These are phyloP conservation scores for Diaporthe ampelina DNA, from an alignment of 2,329 filamentous ascomycete species.

Conservation along the genomic window DNA sequence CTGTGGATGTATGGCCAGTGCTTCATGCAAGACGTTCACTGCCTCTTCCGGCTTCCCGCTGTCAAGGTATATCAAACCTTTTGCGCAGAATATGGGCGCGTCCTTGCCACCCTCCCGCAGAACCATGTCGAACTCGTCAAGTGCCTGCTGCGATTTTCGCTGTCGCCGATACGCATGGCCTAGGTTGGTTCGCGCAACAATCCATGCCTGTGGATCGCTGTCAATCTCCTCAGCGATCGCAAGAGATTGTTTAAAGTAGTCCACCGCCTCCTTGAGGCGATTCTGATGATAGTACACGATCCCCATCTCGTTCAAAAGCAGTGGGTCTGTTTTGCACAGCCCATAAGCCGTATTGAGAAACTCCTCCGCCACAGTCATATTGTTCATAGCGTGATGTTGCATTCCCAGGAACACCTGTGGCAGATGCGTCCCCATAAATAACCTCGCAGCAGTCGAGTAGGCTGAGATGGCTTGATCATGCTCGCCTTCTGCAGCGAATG, in stretches of 20 bases:
- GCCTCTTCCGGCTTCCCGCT: constrained; percentile 82
- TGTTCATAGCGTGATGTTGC: constrained; percentile 97
- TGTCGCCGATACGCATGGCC: constrained; percentile 87
- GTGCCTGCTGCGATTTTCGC: constrained; percentile 76
- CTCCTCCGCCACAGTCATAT: constrained; percentile 92
- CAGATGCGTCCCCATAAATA: constrained; percentile 97
- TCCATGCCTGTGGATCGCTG: constrained; percentile 84
- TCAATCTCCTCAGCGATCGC: constrained; percentile 84
- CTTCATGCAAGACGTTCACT: constrained; percentile 86
- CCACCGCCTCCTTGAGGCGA: constrained; percentile 79
- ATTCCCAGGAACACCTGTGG: constrained; percentile 97
- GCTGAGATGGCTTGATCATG: constrained; percentile 98
- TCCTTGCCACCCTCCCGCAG: constrained; percentile 86
- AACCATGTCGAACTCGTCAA: constrained; percentile 89
- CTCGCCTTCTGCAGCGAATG: constrained; percentile 96
- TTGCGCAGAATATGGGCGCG: constrained; percentile 82
- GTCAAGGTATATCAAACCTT: constrained; percentile 88
- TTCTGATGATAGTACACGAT: constrained; percentile 96
- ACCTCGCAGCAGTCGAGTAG: constrained; percentile 92
- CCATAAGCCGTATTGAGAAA: constrained; percentile 92
- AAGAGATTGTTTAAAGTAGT: constrained; percentile 84
- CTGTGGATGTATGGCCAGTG: constrained; percentile 82
- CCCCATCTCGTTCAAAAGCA: constrained; percentile 95
- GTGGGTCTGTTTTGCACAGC: constrained; percentile 85
- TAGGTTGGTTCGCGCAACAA: constrained; percentile 88